Evolutionary conservation across 352 stramenopile genomes (phyloP).

Genomic region (Phytophthora macrochlamydospora): DNA sequence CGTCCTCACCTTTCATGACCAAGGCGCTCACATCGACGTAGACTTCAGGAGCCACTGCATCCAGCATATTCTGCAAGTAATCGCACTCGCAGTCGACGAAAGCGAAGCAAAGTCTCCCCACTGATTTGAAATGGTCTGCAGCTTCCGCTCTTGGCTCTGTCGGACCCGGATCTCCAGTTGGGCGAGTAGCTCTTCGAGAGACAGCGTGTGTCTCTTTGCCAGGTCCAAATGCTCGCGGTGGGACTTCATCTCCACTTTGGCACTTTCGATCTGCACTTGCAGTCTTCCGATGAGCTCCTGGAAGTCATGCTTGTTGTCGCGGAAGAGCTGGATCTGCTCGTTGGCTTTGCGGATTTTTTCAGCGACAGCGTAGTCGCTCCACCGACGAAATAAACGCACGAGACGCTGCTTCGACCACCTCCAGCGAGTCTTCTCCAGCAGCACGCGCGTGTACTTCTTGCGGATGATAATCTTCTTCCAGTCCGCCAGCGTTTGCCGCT

Average conservation of each 20-base stretch:
- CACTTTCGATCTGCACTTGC: slow-evolving; percentile 57
- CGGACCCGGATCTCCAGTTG: slow-evolving; percentile 56
- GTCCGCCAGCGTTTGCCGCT: slow-evolving; percentile 63
- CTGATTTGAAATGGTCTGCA: slow-evolving; percentile 69
- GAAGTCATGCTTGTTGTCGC: slow-evolving; percentile 53
- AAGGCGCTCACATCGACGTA: slow-evolving; percentile 55
- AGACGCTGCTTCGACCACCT: slow-evolving; percentile 60
- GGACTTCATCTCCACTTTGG: slow-evolving; percentile 45
- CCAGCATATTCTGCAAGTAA: slow-evolving; percentile 69
- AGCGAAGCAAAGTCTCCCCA: slow-evolving; percentile 64
- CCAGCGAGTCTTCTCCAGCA: slow-evolving; percentile 61
- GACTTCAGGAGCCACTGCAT: slow-evolving; percentile 39
- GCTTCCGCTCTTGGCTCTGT: slow-evolving; percentile 58
- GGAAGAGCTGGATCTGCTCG: slow-evolving; percentile 50
- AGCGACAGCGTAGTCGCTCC: slow-evolving; percentile 42
- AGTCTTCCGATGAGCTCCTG: slow-evolving; percentile 56
- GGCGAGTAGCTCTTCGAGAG: slow-evolving; percentile 55
- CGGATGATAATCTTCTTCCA: slow-evolving; percentile 77
- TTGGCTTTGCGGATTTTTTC: slow-evolving; percentile 40
- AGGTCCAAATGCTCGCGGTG: slow-evolving; percentile 69
- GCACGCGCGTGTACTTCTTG: slow-evolving; percentile 74
- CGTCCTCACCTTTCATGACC: slow-evolving; percentile 59
- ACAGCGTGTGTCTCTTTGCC: slow-evolving; percentile 60
- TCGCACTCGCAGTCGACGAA: slow-evolving; percentile 62
- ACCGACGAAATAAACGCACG: slow-evolving; percentile 48